Percentiles rank a stretch among this genome's conserved stretches.
Conservation (phyloP, 768 basidiomycete genomes). For the Suillus spraguei region DNA sequence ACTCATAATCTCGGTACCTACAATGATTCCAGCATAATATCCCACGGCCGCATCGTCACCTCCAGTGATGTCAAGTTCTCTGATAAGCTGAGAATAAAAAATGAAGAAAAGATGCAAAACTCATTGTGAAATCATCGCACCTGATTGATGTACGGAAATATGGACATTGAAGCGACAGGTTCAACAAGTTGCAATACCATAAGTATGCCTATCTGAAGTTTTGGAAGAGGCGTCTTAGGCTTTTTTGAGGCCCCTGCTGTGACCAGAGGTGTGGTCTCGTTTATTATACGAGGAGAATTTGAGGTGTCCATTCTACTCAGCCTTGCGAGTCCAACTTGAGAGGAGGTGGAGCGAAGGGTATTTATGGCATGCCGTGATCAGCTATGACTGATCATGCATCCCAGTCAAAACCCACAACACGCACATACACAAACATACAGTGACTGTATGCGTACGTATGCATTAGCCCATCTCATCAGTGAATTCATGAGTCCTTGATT, state of each 20-base stretch:
- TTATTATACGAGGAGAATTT: neutral
- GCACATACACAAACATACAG: no score
- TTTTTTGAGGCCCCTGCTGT: neutral
- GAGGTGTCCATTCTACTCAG: neutral
- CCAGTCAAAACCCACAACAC: no score
- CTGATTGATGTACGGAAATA: constrained; percentile 52
- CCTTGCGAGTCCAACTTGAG: neutral
- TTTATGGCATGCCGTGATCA: neutral
- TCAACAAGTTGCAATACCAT: constrained; percentile 36
- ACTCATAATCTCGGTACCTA: constrained; percentile 28
- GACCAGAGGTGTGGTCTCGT: constrained; percentile 4
- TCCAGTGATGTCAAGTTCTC: constrained; percentile 9
- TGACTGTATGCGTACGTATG: no score
- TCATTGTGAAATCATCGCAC: constrained; percentile 21
- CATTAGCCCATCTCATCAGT: no score
- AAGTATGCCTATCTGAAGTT: constrained; percentile 23
- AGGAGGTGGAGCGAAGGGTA: neutral
- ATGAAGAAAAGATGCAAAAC: constrained; percentile 2
- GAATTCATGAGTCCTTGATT: no score
- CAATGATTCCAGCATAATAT: constrained; percentile 74
- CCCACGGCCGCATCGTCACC: constrained; percentile 43
- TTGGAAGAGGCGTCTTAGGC: neutral
- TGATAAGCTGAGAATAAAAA: constrained; percentile 1
- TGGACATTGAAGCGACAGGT: constrained; percentile 42
- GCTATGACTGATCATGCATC: no score